Conservation (phyloP, 2,329 filamentous ascomycete genomes). For the Fonsecaea monophora region DNA sequence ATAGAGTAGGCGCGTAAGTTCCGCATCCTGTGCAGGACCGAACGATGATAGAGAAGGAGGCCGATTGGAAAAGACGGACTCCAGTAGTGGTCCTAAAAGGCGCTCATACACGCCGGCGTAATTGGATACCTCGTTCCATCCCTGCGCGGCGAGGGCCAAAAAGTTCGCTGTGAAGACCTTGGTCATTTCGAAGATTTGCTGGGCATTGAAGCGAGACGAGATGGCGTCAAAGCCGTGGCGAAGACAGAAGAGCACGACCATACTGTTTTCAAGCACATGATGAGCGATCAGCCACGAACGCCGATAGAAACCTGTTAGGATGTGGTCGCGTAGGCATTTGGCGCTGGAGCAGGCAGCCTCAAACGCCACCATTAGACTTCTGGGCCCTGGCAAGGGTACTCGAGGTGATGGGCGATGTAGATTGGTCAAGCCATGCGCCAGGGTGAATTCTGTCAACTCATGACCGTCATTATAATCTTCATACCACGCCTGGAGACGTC, state of each 20-base stretch:
- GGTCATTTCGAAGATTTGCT: constrained; percentile 45
- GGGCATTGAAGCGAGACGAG: constrained; percentile 39
- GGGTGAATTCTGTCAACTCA: constrained; percentile 40
- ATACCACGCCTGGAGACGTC: constrained; percentile 39
- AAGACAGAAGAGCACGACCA: constrained; percentile 45
- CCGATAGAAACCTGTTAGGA: constrained; percentile 41
- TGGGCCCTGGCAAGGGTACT: constrained; percentile 37
- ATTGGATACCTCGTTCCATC: constrained; percentile 45
- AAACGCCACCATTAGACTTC: constrained; percentile 42
- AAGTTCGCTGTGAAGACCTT: constrained; percentile 46
- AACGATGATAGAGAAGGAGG: constrained; percentile 39
- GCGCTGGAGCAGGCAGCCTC: constrained; percentile 40
- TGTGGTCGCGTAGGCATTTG: constrained; percentile 40
- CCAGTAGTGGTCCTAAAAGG: constrained; percentile 44
- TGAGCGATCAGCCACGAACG: constrained; percentile 42
- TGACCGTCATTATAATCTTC: constrained; percentile 41
- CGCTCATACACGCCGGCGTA: constrained; percentile 43
- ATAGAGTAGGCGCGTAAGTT: constrained; percentile 40
- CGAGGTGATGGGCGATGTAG: constrained; percentile 41
- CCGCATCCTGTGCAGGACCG: constrained; percentile 41
- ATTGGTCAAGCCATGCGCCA: constrained; percentile 40
- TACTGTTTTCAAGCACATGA: constrained; percentile 41
- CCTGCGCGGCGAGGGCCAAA: constrained; percentile 43
- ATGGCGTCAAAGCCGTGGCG: constrained; percentile 44
- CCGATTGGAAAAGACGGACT: constrained; percentile 43